phyloP scores from a whole-genome alignment of 768 basidiomycete species.

The Termitomyces sp. region DNA sequence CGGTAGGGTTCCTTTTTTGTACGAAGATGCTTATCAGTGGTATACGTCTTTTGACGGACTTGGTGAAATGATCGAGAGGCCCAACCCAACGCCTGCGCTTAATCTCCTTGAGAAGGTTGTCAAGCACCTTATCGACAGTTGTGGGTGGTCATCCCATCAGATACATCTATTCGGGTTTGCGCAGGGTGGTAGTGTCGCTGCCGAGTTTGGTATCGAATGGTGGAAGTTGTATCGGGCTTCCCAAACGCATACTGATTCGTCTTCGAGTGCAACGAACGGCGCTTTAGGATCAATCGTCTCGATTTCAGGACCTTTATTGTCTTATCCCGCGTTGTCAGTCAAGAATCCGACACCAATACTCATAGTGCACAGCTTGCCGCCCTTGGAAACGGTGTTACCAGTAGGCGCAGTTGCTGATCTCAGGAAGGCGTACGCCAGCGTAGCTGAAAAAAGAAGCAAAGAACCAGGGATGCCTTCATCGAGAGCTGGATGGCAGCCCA shows the following conservation, averaged over 20 bases:
- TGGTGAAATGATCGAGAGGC: conserved; percentile 63
- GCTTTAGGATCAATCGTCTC: conserved; percentile 62
- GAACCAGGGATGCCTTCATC: conserved; percentile 67
- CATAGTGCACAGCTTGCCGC: conserved; percentile 46
- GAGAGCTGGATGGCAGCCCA: conserved; percentile 71
- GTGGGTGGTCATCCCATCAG: conserved; percentile 57
- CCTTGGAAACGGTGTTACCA: conserved; percentile 38
- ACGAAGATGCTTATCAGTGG: conserved; percentile 83
- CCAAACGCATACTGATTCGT: conserved; percentile 7
- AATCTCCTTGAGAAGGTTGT: conserved; percentile 47
- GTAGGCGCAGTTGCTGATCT: conserved; percentile 43
- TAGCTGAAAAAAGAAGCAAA: conserved; percentile 46
- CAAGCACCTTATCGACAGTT: conserved; percentile 50
- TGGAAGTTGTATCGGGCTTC: conserved; percentile 37
- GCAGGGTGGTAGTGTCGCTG: conserved; percentile 78
- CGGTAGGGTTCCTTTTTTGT: conserved; percentile 67
- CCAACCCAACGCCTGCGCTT: conserved; percentile 70
- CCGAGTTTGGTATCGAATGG: conserved; percentile 55
- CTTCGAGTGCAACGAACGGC: conserved; percentile 13
- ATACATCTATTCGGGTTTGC: conserved; percentile 88
- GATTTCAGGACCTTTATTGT: conserved; percentile 69
- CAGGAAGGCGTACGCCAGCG: conserved; percentile 50
- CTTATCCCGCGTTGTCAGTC: conserved; percentile 59
- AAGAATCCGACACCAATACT: conserved; percentile 58
- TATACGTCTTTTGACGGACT: conserved; percentile 76